These are phyloP conservation scores for Claviceps purpurea DNA, from an alignment of 2,329 filamentous ascomycete species.

Conservation along the genomic window DNA sequence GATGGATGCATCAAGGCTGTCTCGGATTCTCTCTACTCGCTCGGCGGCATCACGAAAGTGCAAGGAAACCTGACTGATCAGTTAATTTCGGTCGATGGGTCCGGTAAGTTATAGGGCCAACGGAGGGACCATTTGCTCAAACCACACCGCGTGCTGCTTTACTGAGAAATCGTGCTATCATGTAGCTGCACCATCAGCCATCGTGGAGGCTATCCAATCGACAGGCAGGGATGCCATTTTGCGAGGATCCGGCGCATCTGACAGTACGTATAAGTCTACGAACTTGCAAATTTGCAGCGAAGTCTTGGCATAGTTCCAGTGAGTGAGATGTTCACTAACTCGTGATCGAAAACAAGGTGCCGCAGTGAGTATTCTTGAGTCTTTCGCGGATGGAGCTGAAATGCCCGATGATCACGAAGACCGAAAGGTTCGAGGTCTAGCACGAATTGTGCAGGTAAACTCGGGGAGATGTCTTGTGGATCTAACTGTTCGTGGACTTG, in stretches of 20 bases:
- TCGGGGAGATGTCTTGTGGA: conserved; percentile 71
- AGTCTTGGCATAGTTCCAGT: not conserved
- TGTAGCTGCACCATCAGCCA: conserved; percentile 68
- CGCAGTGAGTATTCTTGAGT: conserved; percentile 93
- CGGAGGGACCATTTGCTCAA: not conserved
- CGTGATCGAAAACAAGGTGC: conserved; percentile 38
- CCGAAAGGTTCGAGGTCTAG: conserved; percentile 66
- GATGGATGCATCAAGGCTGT: conserved; percentile 80
- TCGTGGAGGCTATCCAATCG: conserved; percentile 75
- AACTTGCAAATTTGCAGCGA: no score
- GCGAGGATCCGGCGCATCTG: conserved; percentile 71
- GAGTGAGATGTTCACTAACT: not conserved
- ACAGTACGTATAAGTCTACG: conserved; percentile 46
- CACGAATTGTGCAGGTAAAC: conserved; percentile 85
- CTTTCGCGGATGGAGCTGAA: conserved; percentile 48
- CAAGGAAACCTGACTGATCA: conserved; percentile 73
- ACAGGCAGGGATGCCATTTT: conserved; percentile 92
- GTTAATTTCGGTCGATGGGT: conserved; percentile 74
- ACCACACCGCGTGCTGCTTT: not conserved
- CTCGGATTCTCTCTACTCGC: conserved; percentile 60
- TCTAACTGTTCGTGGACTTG: conserved; percentile 70
- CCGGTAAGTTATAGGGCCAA: conserved; percentile 41
- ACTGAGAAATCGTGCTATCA: not conserved
- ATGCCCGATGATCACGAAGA: conserved; percentile 23
- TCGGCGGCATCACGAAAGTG: conserved; percentile 71